Percentiles rank a stretch among this genome's conserved stretches.
Conservation (phyloP, 805 yeast species). For the Zygosaccharomyces lentus region DNA sequence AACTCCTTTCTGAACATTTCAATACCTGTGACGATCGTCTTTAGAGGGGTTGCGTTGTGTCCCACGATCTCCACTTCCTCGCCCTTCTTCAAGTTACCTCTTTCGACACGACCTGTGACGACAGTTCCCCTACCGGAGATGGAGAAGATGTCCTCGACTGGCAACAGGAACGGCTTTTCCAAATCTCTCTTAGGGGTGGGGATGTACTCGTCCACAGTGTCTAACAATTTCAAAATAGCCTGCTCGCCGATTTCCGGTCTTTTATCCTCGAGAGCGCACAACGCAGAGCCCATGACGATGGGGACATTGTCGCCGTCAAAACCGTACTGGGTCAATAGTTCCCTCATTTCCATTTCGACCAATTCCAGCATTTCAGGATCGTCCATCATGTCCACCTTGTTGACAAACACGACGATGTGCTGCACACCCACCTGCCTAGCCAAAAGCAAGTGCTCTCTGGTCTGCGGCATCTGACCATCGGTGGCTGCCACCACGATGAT, state of each 20-base stretch:
- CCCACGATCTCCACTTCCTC: conserved; percentile 98
- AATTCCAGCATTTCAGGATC: conserved; percentile 99
- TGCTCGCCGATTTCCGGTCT: conserved; percentile 89
- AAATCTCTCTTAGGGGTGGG: conserved; percentile 97
- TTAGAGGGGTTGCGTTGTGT: conserved; percentile 75
- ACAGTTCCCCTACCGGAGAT: conserved; percentile 99
- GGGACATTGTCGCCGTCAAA: conserved; percentile 98
- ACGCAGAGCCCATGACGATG: conserved; percentile 96
- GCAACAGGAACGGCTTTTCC: conserved; percentile 94
- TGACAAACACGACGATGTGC: conserved; percentile 93
- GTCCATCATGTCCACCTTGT: conserved; percentile 96
- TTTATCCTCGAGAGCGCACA: conserved; percentile 87
- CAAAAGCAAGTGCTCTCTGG: conserved; percentile 95
- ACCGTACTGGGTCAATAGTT: conserved; percentile 82
- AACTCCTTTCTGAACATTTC: conserved; percentile 99
- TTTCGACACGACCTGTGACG: conserved; percentile 97
- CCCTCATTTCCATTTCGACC: conserved; percentile 99
- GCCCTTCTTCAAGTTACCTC: conserved; percentile 96
- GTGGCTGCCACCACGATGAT: conserved; percentile 98
- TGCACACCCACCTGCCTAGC: conserved; percentile 99
- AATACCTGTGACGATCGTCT: conserved; percentile 95
- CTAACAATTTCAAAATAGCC: conserved; percentile 77
- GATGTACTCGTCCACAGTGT: conserved; percentile 87
- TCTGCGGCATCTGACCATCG: conserved; percentile 99
- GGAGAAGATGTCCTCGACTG: conserved; percentile 95